These are phyloP conservation scores for Penicillium fuscoglaucum DNA, from an alignment of 2,329 filamentous ascomycete genomes.

Conservation along the genomic window DNA sequence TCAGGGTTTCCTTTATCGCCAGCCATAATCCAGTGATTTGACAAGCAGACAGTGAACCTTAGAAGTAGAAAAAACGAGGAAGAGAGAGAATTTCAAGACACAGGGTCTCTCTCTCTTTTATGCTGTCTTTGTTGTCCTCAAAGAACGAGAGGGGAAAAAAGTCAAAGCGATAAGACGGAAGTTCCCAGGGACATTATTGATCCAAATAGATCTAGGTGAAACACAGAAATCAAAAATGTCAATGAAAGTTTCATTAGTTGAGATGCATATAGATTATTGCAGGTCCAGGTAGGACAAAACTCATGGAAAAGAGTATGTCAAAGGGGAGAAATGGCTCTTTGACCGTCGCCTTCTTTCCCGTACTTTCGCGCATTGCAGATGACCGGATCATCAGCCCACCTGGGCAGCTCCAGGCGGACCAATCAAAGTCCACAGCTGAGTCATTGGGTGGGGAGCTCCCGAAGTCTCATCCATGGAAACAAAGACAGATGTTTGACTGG, in stretches of 20 bases:
- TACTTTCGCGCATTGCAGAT: conserved; percentile 17
- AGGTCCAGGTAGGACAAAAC: conserved; percentile 15
- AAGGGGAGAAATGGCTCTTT: conserved; percentile 8
- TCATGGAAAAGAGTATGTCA: conserved; percentile 14
- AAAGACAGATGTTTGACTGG: conserved; percentile 1
- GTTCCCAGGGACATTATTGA: conserved; percentile 16
- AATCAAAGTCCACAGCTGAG: conserved; percentile 19
- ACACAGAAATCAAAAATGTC: conserved; percentile 1
- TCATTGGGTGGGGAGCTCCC: conserved; percentile 19
- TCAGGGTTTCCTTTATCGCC: conserved; percentile 18
- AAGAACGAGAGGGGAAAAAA: conserved; percentile 4
- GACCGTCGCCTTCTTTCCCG: conserved; percentile 7
- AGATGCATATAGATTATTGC: conserved; percentile 14
- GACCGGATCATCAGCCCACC: conserved; percentile 18
- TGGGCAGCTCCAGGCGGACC: conserved; percentile 6
- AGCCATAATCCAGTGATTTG: conserved; percentile 16
- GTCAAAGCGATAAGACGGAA: conserved; percentile 5
- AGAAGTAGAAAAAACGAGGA: background rate
- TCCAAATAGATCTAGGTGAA: conserved; percentile 7
- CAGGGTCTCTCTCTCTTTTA: background rate
- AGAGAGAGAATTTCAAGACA: background rate
- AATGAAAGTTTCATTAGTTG: conserved; percentile 19
- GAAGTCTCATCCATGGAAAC: conserved; percentile 12
- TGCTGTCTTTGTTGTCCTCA: conserved; percentile 3
- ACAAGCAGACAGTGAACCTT: conserved; percentile 3